Evolutionary conservation across 352 stramenopile species (phyloP).

Genomic region (Phytophthora brassicae): DNA sequence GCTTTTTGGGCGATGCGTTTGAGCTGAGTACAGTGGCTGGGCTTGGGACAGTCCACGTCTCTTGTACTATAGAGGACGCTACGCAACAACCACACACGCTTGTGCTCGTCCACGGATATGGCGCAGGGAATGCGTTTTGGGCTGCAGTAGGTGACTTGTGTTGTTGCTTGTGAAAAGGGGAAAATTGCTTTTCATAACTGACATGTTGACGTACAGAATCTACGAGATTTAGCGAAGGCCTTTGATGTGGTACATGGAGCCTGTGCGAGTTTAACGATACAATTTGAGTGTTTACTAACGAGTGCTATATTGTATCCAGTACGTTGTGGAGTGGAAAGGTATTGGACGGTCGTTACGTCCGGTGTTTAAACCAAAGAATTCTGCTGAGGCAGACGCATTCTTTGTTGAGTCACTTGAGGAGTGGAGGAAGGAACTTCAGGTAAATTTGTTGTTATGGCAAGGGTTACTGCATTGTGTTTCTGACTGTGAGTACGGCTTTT

Average conservation of each 20-base stretch:
- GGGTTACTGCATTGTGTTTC: neutral
- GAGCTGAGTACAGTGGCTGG: conserved; percentile 54
- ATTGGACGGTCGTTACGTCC: conserved; percentile 74
- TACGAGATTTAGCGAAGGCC: conserved; percentile 71
- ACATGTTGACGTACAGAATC: conserved; percentile 38
- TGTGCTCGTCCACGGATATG: conserved; percentile 82
- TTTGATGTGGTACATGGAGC: conserved; percentile 84
- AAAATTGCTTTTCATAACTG: neutral
- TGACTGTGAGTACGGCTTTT: neutral
- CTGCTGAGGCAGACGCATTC: conserved; percentile 76
- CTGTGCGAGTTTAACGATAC: no score
- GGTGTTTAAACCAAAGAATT: conserved; percentile 56
- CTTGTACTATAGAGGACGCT: conserved; percentile 63
- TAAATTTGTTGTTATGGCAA: conserved; percentile 4
- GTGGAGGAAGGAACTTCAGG: conserved; percentile 60
- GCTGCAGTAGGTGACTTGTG: conserved; percentile 43
- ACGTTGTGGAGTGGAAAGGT: conserved; percentile 82
- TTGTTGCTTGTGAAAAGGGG: neutral
- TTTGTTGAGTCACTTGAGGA: conserved; percentile 80
- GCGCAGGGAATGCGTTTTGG: conserved; percentile 78
- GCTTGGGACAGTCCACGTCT: conserved; percentile 73
- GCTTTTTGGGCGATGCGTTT: conserved; percentile 61
- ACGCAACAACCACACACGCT: conserved; percentile 53
- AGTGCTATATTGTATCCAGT: no score
- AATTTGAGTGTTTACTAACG: neutral